phyloP scores from a whole-genome alignment of 2,329 filamentous ascomycete species.

The Mycosphaerella arachidis region DNA sequence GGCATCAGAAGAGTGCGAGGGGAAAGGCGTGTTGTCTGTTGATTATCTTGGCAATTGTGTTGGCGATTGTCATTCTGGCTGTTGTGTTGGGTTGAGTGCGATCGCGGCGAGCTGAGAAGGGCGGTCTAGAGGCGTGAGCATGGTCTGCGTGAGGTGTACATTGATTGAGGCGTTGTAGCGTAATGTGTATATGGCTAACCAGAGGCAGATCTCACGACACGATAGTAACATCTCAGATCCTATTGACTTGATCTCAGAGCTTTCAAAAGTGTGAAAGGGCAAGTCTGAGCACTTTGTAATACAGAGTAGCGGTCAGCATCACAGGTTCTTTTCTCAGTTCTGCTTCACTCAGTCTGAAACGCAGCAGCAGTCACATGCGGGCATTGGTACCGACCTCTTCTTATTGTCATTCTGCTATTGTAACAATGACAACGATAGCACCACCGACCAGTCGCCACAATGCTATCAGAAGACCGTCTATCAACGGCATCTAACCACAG shows the following conservation, averaged over 20 bases:
- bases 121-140: background rate
- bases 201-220: background rate
- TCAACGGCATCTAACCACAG: background rate
- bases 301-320: background rate
- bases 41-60: constrained; percentile 79
- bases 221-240: background rate
- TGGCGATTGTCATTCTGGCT: constrained; percentile 85
- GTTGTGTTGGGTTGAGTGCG: constrained; percentile 64
- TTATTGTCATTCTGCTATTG: background rate
- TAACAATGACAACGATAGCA: background rate
- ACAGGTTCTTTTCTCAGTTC: background rate
- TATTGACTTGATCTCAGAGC: background rate
- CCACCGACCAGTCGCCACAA: background rate
- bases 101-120: background rate
- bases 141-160: background rate
- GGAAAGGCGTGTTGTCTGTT: constrained; percentile 92
- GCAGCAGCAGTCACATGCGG: background rate
- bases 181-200: constrained; percentile 1
- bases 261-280: too few species aligned
- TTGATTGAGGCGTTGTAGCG: background rate
- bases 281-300: too few species aligned
- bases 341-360: background rate
- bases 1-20: constrained; percentile 92
- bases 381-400: background rate
- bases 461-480: background rate